A percentile compares a stretch with the other conserved stretches of the same genome.
Evolutionary conservation across 2,329 filamentous ascomycete species (phyloP).

Genomic region (Calonectria pauciramosa): DNA sequence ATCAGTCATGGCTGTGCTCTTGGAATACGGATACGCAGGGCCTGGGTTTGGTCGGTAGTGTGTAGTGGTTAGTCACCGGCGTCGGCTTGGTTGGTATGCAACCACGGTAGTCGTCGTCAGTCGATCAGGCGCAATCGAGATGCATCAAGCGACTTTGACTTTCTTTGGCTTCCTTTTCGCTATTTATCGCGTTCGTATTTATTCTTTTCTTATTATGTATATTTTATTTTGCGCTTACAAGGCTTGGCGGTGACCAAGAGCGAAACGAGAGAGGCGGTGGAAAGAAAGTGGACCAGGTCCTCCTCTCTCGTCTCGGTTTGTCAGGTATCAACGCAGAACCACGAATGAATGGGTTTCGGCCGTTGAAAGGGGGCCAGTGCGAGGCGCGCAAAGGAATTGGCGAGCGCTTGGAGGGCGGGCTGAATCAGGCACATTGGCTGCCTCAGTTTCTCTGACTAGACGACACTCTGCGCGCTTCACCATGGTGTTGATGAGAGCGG

Average conservation of each 20-base stretch:
- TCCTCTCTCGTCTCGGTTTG: neutral
- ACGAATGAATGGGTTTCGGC: neutral
- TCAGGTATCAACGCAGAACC: constrained; percentile 4
- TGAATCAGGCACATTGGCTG: neutral
- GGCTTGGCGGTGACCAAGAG: neutral
- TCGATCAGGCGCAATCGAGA: constrained; percentile 6
- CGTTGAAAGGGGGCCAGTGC: neutral
- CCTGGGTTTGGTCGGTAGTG: neutral
- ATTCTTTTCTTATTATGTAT: neutral
- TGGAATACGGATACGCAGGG: neutral
- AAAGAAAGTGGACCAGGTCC: neutral
- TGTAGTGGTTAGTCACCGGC: neutral
- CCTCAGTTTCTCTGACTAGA: neutral
- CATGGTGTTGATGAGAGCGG: neutral
- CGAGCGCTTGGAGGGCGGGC: neutral
- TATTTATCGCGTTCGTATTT: neutral
- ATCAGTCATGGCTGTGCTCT: constrained; percentile 39
- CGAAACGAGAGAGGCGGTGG: neutral
- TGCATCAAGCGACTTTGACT: neutral
- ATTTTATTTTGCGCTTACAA: neutral
- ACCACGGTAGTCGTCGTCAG: constrained; percentile 15
- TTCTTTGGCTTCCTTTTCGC: neutral
- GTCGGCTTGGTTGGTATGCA: neutral
- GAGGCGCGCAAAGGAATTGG: neutral
- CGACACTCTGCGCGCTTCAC: neutral